Evolutionary conservation across 2,329 filamentous ascomycete genomes (phyloP).

Genomic region (Epichloe sp.): DNA sequence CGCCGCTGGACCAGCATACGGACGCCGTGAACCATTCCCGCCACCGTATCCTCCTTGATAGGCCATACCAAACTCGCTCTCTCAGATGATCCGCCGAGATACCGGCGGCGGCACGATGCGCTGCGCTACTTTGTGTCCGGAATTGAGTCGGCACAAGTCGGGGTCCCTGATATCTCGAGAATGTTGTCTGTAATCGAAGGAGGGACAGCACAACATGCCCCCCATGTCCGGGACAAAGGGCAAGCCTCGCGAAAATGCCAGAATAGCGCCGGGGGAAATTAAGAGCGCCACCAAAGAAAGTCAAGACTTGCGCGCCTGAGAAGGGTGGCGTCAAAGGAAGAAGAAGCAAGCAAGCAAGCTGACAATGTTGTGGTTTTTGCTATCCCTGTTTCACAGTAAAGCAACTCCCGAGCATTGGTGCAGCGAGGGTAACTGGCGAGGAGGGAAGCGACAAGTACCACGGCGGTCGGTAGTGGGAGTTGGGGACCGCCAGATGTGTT

Average conservation of each 20-base stretch:
- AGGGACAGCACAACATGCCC: background rate
- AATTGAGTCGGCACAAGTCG: background rate
- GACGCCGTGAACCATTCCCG: slow-evolving; percentile 27
- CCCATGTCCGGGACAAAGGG: slow-evolving; percentile 1
- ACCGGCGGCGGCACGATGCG: background rate
- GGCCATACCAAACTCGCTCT: slow-evolving; percentile 26
- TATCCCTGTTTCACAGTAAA: background rate
- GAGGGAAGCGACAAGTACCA: background rate
- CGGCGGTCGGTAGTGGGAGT: background rate
- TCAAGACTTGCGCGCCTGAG: background rate
- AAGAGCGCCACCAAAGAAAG: background rate
- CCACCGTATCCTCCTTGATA: slow-evolving; percentile 33
- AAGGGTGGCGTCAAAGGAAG: background rate
- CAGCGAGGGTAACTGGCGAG: background rate
- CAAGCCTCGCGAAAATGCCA: background rate
- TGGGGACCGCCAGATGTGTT: background rate
- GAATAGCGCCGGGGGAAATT: background rate
- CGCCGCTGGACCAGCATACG: slow-evolving; percentile 33
- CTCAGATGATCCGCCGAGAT: background rate
- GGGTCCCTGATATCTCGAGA: background rate
- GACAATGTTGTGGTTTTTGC: background rate
- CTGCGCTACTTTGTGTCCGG: background rate
- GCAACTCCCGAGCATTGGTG: background rate
- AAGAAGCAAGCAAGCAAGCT: background rate
- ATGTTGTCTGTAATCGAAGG: background rate